Evolutionary conservation across 805 yeast genomes (phyloP).

Genomic region (Cyberlindnera euphorbiiphila): DNA sequence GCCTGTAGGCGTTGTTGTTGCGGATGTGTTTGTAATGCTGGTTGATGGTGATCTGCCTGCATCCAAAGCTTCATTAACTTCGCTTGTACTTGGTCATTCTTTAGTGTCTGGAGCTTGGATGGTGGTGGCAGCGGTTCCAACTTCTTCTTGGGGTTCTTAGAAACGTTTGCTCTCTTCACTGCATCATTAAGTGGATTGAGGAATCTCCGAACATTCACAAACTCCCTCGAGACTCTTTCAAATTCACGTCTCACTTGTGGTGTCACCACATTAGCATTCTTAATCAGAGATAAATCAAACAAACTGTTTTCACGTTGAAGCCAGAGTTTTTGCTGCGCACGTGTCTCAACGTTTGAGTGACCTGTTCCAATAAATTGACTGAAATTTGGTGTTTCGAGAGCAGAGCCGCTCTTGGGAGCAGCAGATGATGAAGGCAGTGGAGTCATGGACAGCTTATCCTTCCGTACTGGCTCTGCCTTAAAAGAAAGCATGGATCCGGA

Average conservation of each 20-base stretch:
- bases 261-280: constrained; percentile 23
- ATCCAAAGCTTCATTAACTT: constrained; percentile 26
- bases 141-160: constrained; percentile 1
- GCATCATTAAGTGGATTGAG: constrained; percentile 68
- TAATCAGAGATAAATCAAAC: constrained; percentile 42
- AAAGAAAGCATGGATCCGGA: constrained; percentile 23
- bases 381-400: constrained; percentile 33
- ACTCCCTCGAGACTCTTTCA: constrained; percentile 74
- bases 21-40: constrained; percentile 5
- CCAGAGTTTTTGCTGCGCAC: constrained; percentile 86
- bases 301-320: constrained; percentile 72
- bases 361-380: constrained; percentile 38
- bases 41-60: constrained; percentile 18
- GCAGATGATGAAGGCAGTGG: constrained; percentile 19
- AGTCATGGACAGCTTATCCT: constrained; percentile 7
- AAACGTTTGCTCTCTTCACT: constrained; percentile 43
- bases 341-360: constrained; percentile 44
- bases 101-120: constrained; percentile 10
- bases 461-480: constrained; percentile 18
- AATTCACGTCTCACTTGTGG: constrained; percentile 68
- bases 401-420: constrained; percentile 22
- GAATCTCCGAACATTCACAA: constrained; percentile 62
- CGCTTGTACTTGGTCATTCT: constrained; percentile 18
- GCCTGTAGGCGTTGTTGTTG: constrained; percentile 5
- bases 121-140: no score